Base-by-base conservation (phyloP, 192 early-diverging fungal genomes). In the Coemansia sp. region DNA sequence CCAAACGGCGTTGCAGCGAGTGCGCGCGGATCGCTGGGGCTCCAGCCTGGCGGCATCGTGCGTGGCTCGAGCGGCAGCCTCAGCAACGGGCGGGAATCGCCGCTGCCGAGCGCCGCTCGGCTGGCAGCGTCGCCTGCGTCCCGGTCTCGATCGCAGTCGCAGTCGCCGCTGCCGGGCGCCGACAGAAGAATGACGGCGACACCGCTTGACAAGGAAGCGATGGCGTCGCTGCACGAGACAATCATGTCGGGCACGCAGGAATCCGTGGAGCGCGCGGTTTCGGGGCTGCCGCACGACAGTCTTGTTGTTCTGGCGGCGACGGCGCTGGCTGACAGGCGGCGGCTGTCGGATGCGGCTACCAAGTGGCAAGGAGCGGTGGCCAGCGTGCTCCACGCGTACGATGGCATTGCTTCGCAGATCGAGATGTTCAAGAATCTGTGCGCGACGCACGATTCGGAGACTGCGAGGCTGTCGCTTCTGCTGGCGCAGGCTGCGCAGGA, bases 51-150 rank as follows among this genome's bases (percentile, higher is more conserved):
- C n/a, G 6, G 43, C 41, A 32, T 32, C 1, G 48, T 59, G 39
- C 8, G 54, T 44, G 4, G 21, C 19, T 21, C 49, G 59, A 18
- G 53, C 42, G 21, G n/a, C 64, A 42, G 57, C 16, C 21, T 42
- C 41, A 43, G 56, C 19, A 67, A 59, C 39, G 79, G 74, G 23
- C 70, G 72, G 8, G 69, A 76, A 61, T 76, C 79, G 73, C 79
- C 79, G 19, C 65, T 75, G 77, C 32, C 2, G 52, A 68, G 37
- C 50, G 72, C 71, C 11, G 62, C 69, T 12, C 67, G 70, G 8
- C 56, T 75, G 11, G 70, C 39, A 43, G 66, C 79, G 45, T 70
- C 75, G 13, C 23, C 44, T 1, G 32, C 32, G 32, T 32, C 32
- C 4, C 32, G 32, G 32, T 32, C 32, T 32, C 32, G 32, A 32